Percentiles rank a stretch among this genome's conserved stretches.
Conservation (phyloP, 257 asterid genomes). For the Craterostigma plantagineum region DNA sequence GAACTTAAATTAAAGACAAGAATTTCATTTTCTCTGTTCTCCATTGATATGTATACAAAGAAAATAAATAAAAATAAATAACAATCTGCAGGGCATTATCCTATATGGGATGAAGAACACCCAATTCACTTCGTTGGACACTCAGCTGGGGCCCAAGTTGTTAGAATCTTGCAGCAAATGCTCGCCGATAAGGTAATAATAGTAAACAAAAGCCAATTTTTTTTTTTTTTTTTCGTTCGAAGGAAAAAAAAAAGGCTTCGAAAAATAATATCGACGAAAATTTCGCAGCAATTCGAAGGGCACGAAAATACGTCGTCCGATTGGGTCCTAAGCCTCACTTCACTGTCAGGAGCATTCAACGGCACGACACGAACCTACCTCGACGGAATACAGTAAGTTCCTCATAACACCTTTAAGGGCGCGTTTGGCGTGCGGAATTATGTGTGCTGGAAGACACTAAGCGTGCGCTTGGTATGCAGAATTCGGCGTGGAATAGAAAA, state of each 20-base stretch:
- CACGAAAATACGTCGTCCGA: constrained; percentile 50
- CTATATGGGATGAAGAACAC: constrained; percentile 93
- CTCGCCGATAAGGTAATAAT: constrained; percentile 68
- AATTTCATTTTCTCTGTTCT: not conserved
- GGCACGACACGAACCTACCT: constrained; percentile 84
- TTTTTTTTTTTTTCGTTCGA: not conserved
- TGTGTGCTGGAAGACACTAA: too few species aligned
- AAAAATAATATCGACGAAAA: not conserved
- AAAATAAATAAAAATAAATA: too few species aligned
- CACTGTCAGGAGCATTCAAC: constrained; percentile 93
- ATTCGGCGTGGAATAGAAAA: too few species aligned
- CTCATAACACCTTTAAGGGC: too few species aligned
- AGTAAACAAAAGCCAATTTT: not conserved
- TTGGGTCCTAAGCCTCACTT: constrained; percentile 80
- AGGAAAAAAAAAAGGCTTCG: not conserved
- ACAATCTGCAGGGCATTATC: constrained; percentile 49
- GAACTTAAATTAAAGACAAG: not conserved
- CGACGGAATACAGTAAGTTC: constrained; percentile 84
- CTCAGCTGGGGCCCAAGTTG: constrained; percentile 96
- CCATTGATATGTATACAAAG: too few species aligned
- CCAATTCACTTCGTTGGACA: constrained; percentile 93
- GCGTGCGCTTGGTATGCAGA: too few species aligned
- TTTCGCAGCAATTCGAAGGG: constrained; percentile 64
- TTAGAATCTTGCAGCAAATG: constrained; percentile 89
- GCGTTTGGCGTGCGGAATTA: too few species aligned